Evolutionary conservation across 2,329 filamentous ascomycete genomes (phyloP).

Genomic region (Neoascochyta sp.): DNA sequence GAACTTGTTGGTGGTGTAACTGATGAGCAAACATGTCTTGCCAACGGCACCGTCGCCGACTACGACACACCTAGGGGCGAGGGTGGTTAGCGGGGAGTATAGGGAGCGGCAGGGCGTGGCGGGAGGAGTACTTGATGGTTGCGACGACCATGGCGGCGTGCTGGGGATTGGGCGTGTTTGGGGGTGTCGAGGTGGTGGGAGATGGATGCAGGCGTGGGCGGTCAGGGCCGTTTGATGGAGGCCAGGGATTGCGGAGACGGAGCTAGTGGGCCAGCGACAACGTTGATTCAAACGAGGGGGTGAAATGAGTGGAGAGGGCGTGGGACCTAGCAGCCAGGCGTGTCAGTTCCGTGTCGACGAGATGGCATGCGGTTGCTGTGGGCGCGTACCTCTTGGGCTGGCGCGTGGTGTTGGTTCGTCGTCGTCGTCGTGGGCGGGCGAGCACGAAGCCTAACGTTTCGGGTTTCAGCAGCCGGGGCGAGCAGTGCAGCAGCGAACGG

Average conservation of each 20-base stretch:
- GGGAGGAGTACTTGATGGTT: constrained; percentile 41
- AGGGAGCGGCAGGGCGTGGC: constrained; percentile 1
- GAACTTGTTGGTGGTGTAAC: constrained; percentile 99
- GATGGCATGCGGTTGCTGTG: too few relatives aligned
- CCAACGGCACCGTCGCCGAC: constrained; percentile 99
- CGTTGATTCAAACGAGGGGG: constrained; percentile 38
- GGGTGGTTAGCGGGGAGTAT: constrained; percentile 7
- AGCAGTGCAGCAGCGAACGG: constrained; percentile 20
- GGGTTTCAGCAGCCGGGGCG: constrained; percentile 28
- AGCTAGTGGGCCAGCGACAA: constrained; percentile 18
- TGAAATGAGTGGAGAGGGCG: constrained; percentile 28
- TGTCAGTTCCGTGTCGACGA: too few relatives aligned
- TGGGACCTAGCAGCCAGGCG: too few relatives aligned
- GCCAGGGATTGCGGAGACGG: constrained; percentile 19
- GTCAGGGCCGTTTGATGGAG: constrained; percentile 13
- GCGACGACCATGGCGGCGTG: constrained; percentile 38
- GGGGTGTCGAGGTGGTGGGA: too few relatives aligned
- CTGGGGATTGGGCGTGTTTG: constrained; percentile 3
- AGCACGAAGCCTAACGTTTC: constrained; percentile 40
- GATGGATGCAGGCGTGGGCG: too few relatives aligned
- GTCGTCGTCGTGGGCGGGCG: constrained; percentile 28
- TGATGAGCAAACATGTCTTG: constrained; percentile 98
- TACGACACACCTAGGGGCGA: constrained; percentile 76
- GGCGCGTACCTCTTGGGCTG: constrained; percentile 31
- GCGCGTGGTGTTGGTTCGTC: too few relatives aligned